phyloP scores from a whole-genome alignment of 2,329 filamentous ascomycete genomes.

The Cercospora sojina region DNA sequence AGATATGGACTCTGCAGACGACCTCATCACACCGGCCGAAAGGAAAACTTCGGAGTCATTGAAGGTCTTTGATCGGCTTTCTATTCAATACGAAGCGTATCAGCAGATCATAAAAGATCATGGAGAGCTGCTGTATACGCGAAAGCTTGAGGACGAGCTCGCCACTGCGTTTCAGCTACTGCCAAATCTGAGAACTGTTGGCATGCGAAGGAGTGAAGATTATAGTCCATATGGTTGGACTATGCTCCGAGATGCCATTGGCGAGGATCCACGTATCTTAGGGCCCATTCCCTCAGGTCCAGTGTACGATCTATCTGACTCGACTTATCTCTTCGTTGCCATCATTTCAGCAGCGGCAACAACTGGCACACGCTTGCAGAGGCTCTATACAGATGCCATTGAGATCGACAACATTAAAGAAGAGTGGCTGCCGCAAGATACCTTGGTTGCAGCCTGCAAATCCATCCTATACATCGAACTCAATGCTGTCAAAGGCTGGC shows the following conservation, averaged over 20 bases:
- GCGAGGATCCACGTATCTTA: slow-evolving; percentile 33
- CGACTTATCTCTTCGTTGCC: slow-evolving; percentile 32
- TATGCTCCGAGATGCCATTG: slow-evolving; percentile 26
- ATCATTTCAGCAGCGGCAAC: slow-evolving; percentile 28
- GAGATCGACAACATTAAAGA: slow-evolving; percentile 33
- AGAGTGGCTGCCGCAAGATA: slow-evolving; percentile 19
- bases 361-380: slow-evolving; percentile 20
- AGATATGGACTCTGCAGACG: slow-evolving; percentile 22
- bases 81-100: slow-evolving; percentile 25
- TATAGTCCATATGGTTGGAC: slow-evolving; percentile 35
- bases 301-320: slow-evolving; percentile 24
- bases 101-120: slow-evolving; percentile 29
- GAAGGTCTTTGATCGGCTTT: slow-evolving; percentile 19
- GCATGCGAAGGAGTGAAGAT: slow-evolving; percentile 36
- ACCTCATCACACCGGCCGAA: slow-evolving; percentile 14
- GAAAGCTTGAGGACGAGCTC: slow-evolving; percentile 23
- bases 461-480: slow-evolving; percentile 35
- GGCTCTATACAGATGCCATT: slow-evolving; percentile 38
- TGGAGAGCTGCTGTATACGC: slow-evolving; percentile 18
- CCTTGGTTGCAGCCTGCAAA: slow-evolving; percentile 26
- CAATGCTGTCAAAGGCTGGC: slow-evolving; percentile 31
- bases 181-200: slow-evolving; percentile 34
- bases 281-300: slow-evolving; percentile 28
- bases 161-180: slow-evolving; percentile 22
- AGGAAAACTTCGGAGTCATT: slow-evolving; percentile 5